These are phyloP conservation scores for Diplocarpon mali DNA, from an alignment of 2,329 filamentous ascomycete genomes.

Conservation along the genomic window DNA sequence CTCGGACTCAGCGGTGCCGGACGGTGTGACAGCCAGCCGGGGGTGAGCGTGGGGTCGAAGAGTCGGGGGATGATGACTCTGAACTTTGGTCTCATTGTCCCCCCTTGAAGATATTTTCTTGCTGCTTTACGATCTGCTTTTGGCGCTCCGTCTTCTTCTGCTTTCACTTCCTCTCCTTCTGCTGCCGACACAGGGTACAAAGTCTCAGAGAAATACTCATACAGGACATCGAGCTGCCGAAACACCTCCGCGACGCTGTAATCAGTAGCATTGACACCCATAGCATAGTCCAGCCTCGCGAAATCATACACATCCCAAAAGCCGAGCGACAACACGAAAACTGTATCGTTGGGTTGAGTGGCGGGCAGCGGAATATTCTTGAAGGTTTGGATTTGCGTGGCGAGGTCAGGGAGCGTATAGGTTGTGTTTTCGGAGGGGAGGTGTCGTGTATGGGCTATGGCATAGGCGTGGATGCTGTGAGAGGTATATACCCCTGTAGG, in stretches of 20 bases:
- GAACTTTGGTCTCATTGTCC: constrained; percentile 28
- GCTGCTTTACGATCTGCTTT: too few species aligned
- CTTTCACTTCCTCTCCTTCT: not conserved
- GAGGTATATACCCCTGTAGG: constrained; percentile 21
- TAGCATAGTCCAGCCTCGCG: constrained; percentile 13
- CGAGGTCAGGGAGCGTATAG: constrained; percentile 21
- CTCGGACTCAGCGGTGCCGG: constrained; percentile 34
- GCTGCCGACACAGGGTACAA: not conserved
- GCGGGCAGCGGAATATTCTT: constrained; percentile 15
- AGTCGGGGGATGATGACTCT: constrained; percentile 40
- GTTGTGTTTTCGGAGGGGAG: not conserved
- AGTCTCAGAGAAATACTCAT: constrained; percentile 12
- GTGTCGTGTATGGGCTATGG: constrained; percentile 1
- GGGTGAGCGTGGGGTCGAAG: constrained; percentile 42
- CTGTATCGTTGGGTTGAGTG: constrained; percentile 11
- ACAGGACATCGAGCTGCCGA: constrained; percentile 22
- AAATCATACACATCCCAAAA: constrained; percentile 27
- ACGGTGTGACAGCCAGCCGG: constrained; percentile 39
- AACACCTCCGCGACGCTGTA: constrained; percentile 19
- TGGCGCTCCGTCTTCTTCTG: too few species aligned
- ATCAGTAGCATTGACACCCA: constrained; percentile 14
- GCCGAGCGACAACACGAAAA: constrained; percentile 25
- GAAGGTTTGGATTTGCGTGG: constrained; percentile 21
- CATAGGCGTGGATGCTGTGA: constrained; percentile 15
- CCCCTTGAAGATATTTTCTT: not conserved